Conservation (phyloP, 1,139 yeast species). For the Lodderomyces elongisporus region DNA sequence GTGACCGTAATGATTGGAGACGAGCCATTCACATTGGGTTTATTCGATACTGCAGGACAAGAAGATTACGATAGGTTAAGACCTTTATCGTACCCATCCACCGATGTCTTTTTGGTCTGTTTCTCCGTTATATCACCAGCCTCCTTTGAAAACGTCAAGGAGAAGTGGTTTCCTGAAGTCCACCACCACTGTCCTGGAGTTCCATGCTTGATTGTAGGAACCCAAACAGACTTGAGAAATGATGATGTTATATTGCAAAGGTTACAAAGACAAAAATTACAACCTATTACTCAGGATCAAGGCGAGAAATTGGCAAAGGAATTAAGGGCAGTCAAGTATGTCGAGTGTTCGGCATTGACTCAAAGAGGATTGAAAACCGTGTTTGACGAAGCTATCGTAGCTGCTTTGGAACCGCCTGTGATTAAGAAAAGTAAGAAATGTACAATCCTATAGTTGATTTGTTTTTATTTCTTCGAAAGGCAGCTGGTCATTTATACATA, state of each 20-base stretch:
- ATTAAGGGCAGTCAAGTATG: conserved; percentile 90
- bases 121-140: conserved; percentile 96
- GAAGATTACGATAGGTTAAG: conserved; percentile 97
- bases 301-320: conserved; percentile 94
- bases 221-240: conserved; percentile 83
- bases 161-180: conserved; percentile 98
- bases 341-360: conserved; percentile 96
- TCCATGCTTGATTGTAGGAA: conserved; percentile 76
- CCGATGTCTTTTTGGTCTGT: conserved; percentile 93
- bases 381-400: conserved; percentile 95
- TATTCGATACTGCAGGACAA: conserved; percentile 98
- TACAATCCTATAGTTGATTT: conserved; percentile 45
- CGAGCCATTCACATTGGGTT: conserved; percentile 93
- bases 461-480: no score
- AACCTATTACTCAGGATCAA: conserved; percentile 79
- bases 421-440: conserved; percentile 81
- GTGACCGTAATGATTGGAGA: conserved; percentile 98
- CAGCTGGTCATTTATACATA: no score
- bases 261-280: conserved; percentile 82
- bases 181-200: conserved; percentile 95
- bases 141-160: conserved; percentile 95
- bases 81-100: conserved; percentile 93
- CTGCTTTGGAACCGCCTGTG: conserved; percentile 89
- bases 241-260: conserved; percentile 88
- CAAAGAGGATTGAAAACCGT: conserved; percentile 95